These are phyloP conservation scores for Stachybotrys echinatus DNA, from an alignment of 2,329 filamentous ascomycete genomes.

Conservation along the genomic window DNA sequence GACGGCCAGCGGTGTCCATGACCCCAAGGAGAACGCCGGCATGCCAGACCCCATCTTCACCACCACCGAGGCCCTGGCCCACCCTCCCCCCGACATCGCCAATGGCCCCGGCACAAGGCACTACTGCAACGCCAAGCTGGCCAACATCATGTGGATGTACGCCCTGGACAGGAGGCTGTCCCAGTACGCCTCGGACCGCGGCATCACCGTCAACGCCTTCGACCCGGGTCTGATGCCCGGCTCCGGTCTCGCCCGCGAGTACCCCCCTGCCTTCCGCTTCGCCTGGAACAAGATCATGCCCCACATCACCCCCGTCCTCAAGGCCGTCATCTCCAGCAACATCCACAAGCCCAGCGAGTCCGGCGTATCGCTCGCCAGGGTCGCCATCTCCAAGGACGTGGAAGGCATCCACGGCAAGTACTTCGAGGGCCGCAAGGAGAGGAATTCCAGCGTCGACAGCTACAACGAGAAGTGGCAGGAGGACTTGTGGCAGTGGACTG, in stretches of 20 bases:
- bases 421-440: slow-evolving; percentile 4
- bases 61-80: slow-evolving; percentile 3
- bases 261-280: not conserved
- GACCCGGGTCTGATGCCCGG: slow-evolving; percentile 7
- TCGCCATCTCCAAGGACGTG: not conserved
- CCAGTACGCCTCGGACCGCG: too few species aligned
- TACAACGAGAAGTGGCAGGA: slow-evolving; percentile 5
- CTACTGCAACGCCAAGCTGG: slow-evolving; percentile 4
- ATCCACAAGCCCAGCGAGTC: slow-evolving; percentile 4
- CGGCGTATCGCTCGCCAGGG: slow-evolving; percentile 1
- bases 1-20: slow-evolving; percentile 39
- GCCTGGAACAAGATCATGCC: slow-evolving; percentile 1
- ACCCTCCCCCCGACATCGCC: not conserved
- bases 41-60: slow-evolving; percentile 3
- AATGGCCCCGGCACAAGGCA: not conserved
- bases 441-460: slow-evolving; percentile 4
- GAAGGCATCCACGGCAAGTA: slow-evolving; percentile 3
- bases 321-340: not conserved
- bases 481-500: slow-evolving; percentile 8
- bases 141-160: slow-evolving; percentile 4
- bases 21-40: slow-evolving; percentile 24
- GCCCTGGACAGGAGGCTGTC: too few species aligned
- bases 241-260: slow-evolving; percentile 2
- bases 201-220: slow-evolving; percentile 2
- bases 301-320: not conserved